These are phyloP conservation scores for Rhododendron molle DNA, from an alignment of 148 eudicot genomes.

Conservation along the genomic window DNA sequence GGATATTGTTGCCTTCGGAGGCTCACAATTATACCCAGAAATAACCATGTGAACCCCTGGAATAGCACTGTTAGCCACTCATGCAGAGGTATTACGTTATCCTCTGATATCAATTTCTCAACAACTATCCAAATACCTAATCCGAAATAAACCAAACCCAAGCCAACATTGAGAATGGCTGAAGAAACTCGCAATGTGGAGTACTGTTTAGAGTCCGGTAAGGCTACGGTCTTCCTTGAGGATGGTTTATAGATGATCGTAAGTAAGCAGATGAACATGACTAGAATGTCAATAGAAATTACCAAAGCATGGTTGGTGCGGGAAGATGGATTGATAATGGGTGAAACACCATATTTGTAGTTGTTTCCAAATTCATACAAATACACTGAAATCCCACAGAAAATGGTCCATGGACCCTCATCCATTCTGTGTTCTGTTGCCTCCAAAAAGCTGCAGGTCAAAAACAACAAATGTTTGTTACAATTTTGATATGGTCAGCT, in stretches of 20 bases:
- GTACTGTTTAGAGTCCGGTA: background rate
- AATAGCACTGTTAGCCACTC: slow-evolving; percentile 29
- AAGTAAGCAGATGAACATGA: slow-evolving; percentile 13
- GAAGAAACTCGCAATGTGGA: slow-evolving; percentile 4
- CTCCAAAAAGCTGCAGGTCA: background rate
- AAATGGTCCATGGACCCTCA: slow-evolving; percentile 12
- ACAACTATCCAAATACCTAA: slow-evolving; percentile 19
- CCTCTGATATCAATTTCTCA: slow-evolving; percentile 6
- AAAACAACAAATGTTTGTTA: background rate
- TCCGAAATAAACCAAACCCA: slow-evolving; percentile 23
- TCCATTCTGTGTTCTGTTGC: background rate
- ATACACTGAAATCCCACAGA: slow-evolving; percentile 16
- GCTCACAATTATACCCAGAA: slow-evolving; percentile 15
- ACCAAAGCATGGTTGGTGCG: slow-evolving; percentile 22
- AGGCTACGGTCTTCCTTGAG: background rate
- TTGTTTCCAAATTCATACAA: background rate
- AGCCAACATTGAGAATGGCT: slow-evolving; percentile 17
- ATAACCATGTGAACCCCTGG: slow-evolving; percentile 31
- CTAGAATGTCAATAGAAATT: slow-evolving; percentile 9
- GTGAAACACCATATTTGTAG: slow-evolving; percentile 1
- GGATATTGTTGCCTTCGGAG: background rate
- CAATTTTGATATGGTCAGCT: slow-evolving; percentile 16
- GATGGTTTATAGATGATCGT: slow-evolving; percentile 1
- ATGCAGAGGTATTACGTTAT: slow-evolving; percentile 20
- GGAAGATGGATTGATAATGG: slow-evolving; percentile 19